Evolutionary conservation across 495 filamentous ascomycete species (phyloP), one percentile per base, ranked within the genome.

Genomic region (Glarea lozoyensis): DNA sequence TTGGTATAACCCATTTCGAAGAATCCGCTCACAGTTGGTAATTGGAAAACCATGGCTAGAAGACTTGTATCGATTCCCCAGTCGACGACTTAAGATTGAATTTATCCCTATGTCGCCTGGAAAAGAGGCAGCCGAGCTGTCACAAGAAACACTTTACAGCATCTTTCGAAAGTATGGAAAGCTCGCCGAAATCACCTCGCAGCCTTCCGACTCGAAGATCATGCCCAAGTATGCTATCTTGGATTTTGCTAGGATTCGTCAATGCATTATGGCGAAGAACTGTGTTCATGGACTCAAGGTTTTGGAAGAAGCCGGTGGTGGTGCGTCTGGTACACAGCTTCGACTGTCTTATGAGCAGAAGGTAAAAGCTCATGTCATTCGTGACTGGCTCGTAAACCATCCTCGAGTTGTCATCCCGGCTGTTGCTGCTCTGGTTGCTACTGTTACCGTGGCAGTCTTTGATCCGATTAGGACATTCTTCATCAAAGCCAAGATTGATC

Each of bases 381-480:
- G 81, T 63, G 84, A 95, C 46, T 97, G 89, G 90, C 52, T 97
- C 15, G 59, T 86, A n/a, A 84, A 65, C 51, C 93, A 98, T 56
- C 93, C 93, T 2, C 69, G 86, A 19, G 82, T 96, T 21, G 83
- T 93, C 25, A 84, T 98, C 37, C 90, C 93, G 4, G 57, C 79
- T 0, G 21, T 95, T 4, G 86, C 84, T 7, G 89, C 86, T 7
- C 52, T 95, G 12, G 46, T 94, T 22, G 87, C 88, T 0, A 75
- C 79, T n/a, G 70, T 94, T 39, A 89, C 89, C 1, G 84, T 94
- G n/a, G 78, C 83, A 12, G 65, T 97, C 0, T 97, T 98, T 54
- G 92, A 98, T 53, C 92, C 92, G 10, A 79, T 88, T 35, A 77
- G 92, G 20, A 90, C 88, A 1, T 94, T 88, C 56, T 96, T 94